Evolutionary conservation across 768 basidiomycete species (phyloP), one percentile per base, ranked within the genome.

Genomic region (Austroboletus eburneus): DNA sequence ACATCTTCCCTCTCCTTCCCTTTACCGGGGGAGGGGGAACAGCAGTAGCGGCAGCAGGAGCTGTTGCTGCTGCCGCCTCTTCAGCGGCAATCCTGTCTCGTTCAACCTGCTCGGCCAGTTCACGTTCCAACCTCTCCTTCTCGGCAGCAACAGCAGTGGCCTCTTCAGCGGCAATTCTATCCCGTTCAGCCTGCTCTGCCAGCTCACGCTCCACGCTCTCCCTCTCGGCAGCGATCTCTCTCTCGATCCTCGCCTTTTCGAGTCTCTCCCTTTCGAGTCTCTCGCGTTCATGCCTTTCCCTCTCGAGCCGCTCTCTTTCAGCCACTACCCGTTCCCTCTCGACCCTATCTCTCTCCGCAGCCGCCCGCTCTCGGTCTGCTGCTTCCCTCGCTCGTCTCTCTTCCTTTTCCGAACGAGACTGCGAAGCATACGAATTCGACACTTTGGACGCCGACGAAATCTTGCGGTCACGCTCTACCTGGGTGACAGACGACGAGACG

Each of bases 391-490:
- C 42, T 12, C 57, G 52, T 39, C 51, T 57, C 45, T 66, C 65
- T 48, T 57, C 65, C 48, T 57, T 61, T 24, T 57, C 54, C 14
- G 49, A 55, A 16, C 58, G 56, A 2, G 51, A 43, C 40, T 55
- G 56, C 5, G 59, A 58, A 1, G 46, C 2, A 34, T 55, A 49
- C 40, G 55, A 80, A 64, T 43, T 70, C 76, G 48, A 71, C 54
- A 55, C 23, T 21, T 50, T 65, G 22, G 65, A 65, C 2, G 63
- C 40, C n/a, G 48, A 17, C 10, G 65, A 57, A 1, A 22, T 23
- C 39, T 53, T 67, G 14, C 61, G 52, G 32, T 67, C 65, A 16
- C 53, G 63, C 22, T 65, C 65, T 20, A 48, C 38, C 9, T 55
- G 55, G 8, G 49, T 45, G 20, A 41, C 37, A 13, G 53, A 54